Percentiles rank a stretch among this genome's conserved stretches.
Evolutionary conservation across 768 basidiomycete genomes (phyloP).

Genomic region (Leccinum ochraceum): DNA sequence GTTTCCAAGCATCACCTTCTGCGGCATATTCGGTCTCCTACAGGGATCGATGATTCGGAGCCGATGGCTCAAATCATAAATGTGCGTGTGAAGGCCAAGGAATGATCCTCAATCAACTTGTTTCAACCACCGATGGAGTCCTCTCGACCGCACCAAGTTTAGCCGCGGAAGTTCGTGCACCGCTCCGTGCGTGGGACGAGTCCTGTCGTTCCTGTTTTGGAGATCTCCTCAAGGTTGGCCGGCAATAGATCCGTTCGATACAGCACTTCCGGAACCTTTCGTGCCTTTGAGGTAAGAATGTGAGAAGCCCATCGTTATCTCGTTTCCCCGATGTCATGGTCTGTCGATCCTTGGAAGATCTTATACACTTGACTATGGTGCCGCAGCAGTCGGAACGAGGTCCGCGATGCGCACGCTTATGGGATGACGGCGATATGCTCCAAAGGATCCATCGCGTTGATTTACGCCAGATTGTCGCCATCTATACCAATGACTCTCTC

Average conservation of each 20-base stretch:
- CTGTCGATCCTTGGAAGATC: slow-evolving; percentile 17
- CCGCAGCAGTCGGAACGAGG: slow-evolving; percentile 7
- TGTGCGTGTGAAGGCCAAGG: not conserved
- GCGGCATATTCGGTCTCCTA: not conserved
- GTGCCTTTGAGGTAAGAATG: not conserved
- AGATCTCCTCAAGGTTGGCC: not conserved
- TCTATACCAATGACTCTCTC: not conserved
- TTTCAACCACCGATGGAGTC: slow-evolving; percentile 1
- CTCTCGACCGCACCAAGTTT: not conserved
- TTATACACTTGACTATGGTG: not conserved
- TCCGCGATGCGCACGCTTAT: not conserved
- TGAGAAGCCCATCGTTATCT: not conserved
- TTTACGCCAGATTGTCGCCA: not conserved
- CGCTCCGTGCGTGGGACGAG: slow-evolving; percentile 13
- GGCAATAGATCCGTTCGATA: slow-evolving; percentile 10
- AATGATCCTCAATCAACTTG: slow-evolving; percentile 6
- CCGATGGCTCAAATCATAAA: not conserved
- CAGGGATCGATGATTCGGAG: slow-evolving; percentile 1
- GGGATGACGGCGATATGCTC: not conserved
- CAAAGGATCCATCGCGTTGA: slow-evolving; percentile 6
- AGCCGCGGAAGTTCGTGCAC: slow-evolving; percentile 3
- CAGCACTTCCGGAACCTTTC: not conserved
- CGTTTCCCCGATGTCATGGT: not conserved
- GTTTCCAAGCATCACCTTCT: not conserved
- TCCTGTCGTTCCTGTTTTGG: slow-evolving; percentile 6